Base-by-base conservation (phyloP, 176 grass and related monocot species). In the Zea luxurians region DNA sequence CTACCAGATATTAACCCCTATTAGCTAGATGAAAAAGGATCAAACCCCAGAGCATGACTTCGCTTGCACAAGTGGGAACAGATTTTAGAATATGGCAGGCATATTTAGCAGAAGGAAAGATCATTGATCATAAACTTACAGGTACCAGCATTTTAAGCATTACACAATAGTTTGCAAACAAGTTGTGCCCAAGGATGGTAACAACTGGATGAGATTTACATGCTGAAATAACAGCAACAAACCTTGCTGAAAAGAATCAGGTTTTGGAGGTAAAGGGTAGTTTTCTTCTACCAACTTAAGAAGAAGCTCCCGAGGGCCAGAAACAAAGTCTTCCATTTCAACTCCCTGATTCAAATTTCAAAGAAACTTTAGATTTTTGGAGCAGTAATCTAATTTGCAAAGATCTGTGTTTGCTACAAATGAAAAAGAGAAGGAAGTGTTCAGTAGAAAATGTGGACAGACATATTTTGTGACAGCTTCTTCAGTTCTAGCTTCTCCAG, bases 261-360 rank as follows among this genome's bases (percentile, higher is more conserved):
- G 96, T 78, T 90, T 88, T 64, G 80, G 74, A 48, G 96, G 96
- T 77, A 99, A 71, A 71, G 96, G 96, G 71, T 99, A 99, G 58
- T 99, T 86, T 61, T 99, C 96, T 86, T 99, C 96, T 42, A 99
- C 90, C 69, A 99, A 76, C 84, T 95, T 99, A 69, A 99, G 86
- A 66, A 99, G 89, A 59, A 99, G 92, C 62, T 99, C 96, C n/a
- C 92, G 90, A 42, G 96, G 96, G 67, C 96, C 96, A 74, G 96
- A 99, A 66, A 99, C 86, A 66, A 99, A 99, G 75, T 99, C 96
- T 81, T 99, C 96, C 86, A 99, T 84, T 87, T 99, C 96, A 92
- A 86, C 68, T 72, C 96, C 96, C 96, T 99, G 83, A 66, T 83
- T 60, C 47, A 73, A 37, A 78, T 79, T 63, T 70, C 37, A 75